A percentile compares a stretch with the other conserved stretches of the same genome.
Evolutionary conservation across 768 basidiomycete genomes (phyloP).

Genomic region (Pleurotus ostreatus): DNA sequence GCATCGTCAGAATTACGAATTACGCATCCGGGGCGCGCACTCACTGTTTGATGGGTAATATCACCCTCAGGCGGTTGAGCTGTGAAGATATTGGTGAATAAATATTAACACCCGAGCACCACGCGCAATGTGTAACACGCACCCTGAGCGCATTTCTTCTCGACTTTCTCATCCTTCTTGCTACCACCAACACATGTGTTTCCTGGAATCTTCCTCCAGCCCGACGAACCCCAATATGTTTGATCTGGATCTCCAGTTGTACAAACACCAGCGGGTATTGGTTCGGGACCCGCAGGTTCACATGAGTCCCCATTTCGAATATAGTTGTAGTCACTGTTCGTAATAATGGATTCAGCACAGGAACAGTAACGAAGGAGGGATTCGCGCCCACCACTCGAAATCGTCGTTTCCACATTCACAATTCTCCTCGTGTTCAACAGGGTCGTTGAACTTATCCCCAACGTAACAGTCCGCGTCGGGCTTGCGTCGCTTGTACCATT

Average conservation of each 20-base stretch:
- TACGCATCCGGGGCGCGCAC: constrained; percentile 17
- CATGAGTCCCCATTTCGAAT: constrained; percentile 72
- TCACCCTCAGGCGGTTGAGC: constrained; percentile 81
- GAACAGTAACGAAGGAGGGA: not conserved
- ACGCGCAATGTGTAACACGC: constrained; percentile 24
- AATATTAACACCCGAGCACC: no score
- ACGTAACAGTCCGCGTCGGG: constrained; percentile 83
- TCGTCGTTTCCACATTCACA: constrained; percentile 86
- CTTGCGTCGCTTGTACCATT: constrained; percentile 92
- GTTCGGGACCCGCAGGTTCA: constrained; percentile 83
- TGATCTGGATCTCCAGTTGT: constrained; percentile 40
- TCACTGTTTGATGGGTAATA: constrained; percentile 69
- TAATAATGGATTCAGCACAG: not conserved
- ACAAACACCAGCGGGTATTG: constrained; percentile 76
- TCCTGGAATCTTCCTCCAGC: constrained; percentile 89
- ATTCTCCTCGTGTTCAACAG: constrained; percentile 74
- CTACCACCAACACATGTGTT: constrained; percentile 76
- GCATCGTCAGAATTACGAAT: not conserved
- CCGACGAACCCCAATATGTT: constrained; percentile 83
- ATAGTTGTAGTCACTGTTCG: constrained; percentile 81
- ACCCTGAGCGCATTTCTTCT: constrained; percentile 82
- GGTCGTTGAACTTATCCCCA: constrained; percentile 85
- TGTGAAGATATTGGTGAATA: constrained; percentile 18
- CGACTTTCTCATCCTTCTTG: constrained; percentile 62
- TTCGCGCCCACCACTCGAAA: constrained; percentile 75